Conservation (phyloP, 768 basidiomycete species). For the Dacryopinax primogenitus region DNA sequence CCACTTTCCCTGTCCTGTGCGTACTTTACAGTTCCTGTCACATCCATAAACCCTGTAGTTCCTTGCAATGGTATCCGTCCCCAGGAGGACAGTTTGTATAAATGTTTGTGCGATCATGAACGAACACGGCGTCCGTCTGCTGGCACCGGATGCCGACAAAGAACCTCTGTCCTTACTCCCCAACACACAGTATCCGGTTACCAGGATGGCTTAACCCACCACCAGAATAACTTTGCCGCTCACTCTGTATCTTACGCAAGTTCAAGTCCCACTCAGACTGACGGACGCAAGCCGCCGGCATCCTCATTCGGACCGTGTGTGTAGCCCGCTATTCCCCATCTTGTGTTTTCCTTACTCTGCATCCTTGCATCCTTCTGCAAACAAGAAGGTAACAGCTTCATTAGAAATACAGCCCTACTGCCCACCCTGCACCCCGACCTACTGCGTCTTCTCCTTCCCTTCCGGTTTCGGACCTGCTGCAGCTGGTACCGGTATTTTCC, state of each 20-base stretch:
- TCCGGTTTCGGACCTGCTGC: not conserved
- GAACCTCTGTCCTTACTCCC: too few relatives aligned
- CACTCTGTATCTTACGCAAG: too few relatives aligned
- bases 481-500: not conserved
- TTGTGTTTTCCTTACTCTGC: too few relatives aligned
- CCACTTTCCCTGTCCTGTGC: not conserved
- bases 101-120: not conserved
- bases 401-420: not conserved
- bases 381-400: not conserved
- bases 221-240: too few relatives aligned
- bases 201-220: not conserved
- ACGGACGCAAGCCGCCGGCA: too few relatives aligned
- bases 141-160: too few relatives aligned
- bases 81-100: not conserved
- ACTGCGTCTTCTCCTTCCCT: not conserved
- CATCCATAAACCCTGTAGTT: conserved; percentile 5
- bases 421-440: too few relatives aligned
- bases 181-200: too few relatives aligned
- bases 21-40: not conserved
- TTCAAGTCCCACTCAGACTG: too few relatives aligned
- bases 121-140: too few relatives aligned
- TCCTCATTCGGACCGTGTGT: not conserved
- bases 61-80: conserved; percentile 8
- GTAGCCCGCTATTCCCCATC: too few relatives aligned
- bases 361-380: too few relatives aligned